These are phyloP conservation scores for Allantophomopsis lycopodina DNA, from an alignment of 2,329 filamentous ascomycete species.

Conservation along the genomic window DNA sequence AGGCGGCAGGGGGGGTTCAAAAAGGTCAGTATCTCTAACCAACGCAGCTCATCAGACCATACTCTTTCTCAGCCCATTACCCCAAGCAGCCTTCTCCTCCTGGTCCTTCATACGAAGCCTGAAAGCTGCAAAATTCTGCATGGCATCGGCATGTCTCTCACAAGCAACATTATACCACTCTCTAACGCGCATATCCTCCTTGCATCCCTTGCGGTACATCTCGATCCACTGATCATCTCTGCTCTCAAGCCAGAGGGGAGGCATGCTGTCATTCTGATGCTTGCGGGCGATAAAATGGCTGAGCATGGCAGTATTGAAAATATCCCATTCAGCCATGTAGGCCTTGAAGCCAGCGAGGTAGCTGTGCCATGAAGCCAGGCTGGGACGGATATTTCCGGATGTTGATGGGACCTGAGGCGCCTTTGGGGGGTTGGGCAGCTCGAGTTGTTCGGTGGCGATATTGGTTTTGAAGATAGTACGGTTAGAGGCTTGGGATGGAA, in stretches of 20 bases:
- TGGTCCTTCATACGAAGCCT: slow-evolving; percentile 24
- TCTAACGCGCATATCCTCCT: slow-evolving; percentile 48
- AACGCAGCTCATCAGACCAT: neutral
- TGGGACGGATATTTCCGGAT: slow-evolving; percentile 28
- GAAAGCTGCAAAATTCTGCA: slow-evolving; percentile 39
- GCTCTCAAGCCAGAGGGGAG: slow-evolving; percentile 18
- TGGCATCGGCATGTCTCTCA: slow-evolving; percentile 40
- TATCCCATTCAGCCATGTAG: slow-evolving; percentile 34
- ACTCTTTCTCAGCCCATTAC: neutral
- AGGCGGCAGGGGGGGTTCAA: no score
- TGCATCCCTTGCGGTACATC: slow-evolving; percentile 42
- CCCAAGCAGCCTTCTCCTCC: neutral
- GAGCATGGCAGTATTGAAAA: slow-evolving; percentile 33
- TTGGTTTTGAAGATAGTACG: slow-evolving; percentile 19
- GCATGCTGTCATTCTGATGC: slow-evolving; percentile 17
- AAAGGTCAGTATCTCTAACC: no score
- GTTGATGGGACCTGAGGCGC: slow-evolving; percentile 32
- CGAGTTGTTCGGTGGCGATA: slow-evolving; percentile 27
- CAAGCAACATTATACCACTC: slow-evolving; percentile 44
- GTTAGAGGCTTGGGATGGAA: slow-evolving; percentile 35
- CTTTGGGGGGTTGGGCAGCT: slow-evolving; percentile 20
- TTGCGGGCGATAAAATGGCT: slow-evolving; percentile 38
- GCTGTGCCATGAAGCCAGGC: slow-evolving; percentile 28
- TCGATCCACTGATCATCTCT: slow-evolving; percentile 33
- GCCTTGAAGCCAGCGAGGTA: slow-evolving; percentile 36